Percentiles rank a stretch among this genome's conserved stretches.
These are phyloP conservation scores for Russula foetens DNA, from an alignment of 768 basidiomycete genomes.

Conservation along the genomic window DNA sequence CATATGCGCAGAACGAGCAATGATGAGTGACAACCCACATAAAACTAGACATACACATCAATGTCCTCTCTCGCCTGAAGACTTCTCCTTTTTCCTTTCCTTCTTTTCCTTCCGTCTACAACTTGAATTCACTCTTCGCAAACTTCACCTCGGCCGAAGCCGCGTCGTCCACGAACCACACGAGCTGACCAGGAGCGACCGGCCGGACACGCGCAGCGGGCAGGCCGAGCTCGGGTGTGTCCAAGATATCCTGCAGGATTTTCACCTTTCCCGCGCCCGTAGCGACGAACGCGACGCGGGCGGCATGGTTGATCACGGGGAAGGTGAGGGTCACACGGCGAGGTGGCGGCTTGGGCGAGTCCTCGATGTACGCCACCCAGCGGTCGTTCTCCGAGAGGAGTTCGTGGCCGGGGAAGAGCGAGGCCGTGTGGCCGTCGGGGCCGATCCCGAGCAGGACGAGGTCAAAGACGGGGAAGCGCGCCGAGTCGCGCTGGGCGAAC, in stretches of 20 bases:
- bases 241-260: slow-evolving; percentile 62
- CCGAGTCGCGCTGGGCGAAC: slow-evolving; percentile 89
- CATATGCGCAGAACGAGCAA: slow-evolving; percentile 8
- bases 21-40: background rate
- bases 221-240: slow-evolving; percentile 68
- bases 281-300: slow-evolving; percentile 83
- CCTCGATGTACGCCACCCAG: slow-evolving; percentile 91
- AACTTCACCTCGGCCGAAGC: slow-evolving; percentile 61
- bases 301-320: slow-evolving; percentile 85
- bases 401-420: slow-evolving; percentile 89
- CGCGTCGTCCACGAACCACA: slow-evolving; percentile 91
- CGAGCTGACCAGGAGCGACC: slow-evolving; percentile 71
- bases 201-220: slow-evolving; percentile 81
- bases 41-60: slow-evolving; percentile 2
- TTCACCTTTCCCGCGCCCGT: slow-evolving; percentile 78
- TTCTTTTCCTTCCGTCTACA: slow-evolving; percentile 29
- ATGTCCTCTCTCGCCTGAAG: background rate
- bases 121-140: slow-evolving; percentile 47
- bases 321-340: slow-evolving; percentile 88
- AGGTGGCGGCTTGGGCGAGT: slow-evolving; percentile 90
- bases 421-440: slow-evolving; percentile 96
- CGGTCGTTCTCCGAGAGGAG: slow-evolving; percentile 80
- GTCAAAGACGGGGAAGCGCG: slow-evolving; percentile 96
- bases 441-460: slow-evolving; percentile 96
- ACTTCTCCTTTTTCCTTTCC: background rate